Conservation (phyloP, 176 grass and related monocot genomes). For the Chrysopogon serrulatus region DNA sequence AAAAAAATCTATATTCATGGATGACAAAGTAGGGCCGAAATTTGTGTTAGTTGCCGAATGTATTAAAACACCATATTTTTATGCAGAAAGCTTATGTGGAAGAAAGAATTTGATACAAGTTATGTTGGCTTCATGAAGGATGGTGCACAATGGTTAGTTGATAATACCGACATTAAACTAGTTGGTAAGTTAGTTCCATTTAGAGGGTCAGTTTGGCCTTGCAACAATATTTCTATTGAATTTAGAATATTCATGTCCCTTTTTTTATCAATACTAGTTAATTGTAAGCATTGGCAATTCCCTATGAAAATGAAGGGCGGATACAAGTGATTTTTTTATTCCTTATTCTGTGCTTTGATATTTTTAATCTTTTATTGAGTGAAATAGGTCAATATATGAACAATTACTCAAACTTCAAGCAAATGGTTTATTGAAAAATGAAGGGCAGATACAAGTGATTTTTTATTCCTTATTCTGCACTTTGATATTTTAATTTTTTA, state of each 20-base stretch:
- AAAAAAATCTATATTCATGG: not conserved
- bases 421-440: too few species aligned
- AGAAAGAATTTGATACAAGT: conserved; percentile 74
- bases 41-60: not conserved
- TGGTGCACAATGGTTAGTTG: conserved; percentile 78
- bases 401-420: too few species aligned
- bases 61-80: not conserved
- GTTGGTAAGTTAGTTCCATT: conserved; percentile 50
- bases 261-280: too few species aligned
- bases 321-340: not conserved
- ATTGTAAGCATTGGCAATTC: not conserved
- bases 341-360: too few species aligned
- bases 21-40: not conserved
- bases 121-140: conserved; percentile 90
- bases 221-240: not conserved
- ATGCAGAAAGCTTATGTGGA: conserved; percentile 75
- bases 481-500: not conserved
- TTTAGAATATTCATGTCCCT: not conserved
- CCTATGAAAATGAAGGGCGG: not conserved
- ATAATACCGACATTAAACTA: conserved; percentile 82
- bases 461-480: too few species aligned
- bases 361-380: too few species aligned
- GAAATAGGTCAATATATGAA: too few species aligned
- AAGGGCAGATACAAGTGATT: too few species aligned
- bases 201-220: not conserved